Conservation (phyloP, 345 rosid genomes). For the Eucalyptus grandis region DNA sequence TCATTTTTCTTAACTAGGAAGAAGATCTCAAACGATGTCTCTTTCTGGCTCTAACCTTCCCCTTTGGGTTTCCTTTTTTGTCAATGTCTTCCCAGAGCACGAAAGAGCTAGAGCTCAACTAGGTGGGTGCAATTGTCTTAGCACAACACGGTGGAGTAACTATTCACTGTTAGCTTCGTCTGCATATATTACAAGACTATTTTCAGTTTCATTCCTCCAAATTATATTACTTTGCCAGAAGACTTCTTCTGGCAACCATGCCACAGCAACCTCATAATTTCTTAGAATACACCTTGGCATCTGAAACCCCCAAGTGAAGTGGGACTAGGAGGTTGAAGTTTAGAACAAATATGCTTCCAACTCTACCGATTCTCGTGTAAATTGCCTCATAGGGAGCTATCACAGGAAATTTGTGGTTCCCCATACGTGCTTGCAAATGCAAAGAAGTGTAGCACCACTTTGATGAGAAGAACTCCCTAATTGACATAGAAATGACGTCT, state of each 20-base stretch:
- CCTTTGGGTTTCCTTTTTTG: background rate
- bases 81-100: background rate
- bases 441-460: background rate
- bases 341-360: background rate
- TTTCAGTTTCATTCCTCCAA: background rate
- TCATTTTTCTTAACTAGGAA: background rate
- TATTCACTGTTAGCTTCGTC: background rate
- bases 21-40: background rate
- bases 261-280: background rate
- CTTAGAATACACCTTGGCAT: background rate
- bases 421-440: background rate
- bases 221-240: background rate
- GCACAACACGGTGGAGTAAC: background rate
- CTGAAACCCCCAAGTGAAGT: background rate
- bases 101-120: background rate
- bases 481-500: background rate
- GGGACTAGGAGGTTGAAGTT: background rate
- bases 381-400: background rate
- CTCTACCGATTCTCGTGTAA: background rate
- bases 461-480: background rate
- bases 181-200: background rate
- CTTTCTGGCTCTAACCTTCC: background rate
- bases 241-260: background rate
- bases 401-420: background rate
- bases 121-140: background rate